Evolutionary conservation across 2,329 filamentous ascomycete genomes (phyloP).

Genomic region (Volutella citrinella): DNA sequence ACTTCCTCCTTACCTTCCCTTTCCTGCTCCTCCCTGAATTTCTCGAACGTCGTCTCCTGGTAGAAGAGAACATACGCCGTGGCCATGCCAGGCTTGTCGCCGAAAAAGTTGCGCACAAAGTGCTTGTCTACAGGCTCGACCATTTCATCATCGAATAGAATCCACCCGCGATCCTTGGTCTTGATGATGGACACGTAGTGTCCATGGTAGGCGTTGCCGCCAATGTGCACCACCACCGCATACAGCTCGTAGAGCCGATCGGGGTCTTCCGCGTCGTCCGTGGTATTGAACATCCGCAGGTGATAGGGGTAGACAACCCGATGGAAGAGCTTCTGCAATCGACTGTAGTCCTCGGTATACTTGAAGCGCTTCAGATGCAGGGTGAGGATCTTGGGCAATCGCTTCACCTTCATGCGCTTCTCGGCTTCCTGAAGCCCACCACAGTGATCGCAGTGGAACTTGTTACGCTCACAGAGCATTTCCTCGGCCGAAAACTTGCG

Average conservation of each 20-base stretch:
- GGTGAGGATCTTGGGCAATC: slow-evolving; percentile 84
- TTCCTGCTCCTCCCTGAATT: slow-evolving; percentile 74
- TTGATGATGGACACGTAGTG: slow-evolving; percentile 99
- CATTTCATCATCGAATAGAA: slow-evolving; percentile 97
- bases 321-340: slow-evolving; percentile 94
- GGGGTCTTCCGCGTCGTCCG: slow-evolving; percentile 88
- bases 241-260: slow-evolving; percentile 96
- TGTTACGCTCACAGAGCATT: slow-evolving; percentile 97
- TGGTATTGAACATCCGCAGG: slow-evolving; percentile 94
- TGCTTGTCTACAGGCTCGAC: slow-evolving; percentile 96
- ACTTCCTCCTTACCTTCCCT: slow-evolving; percentile 69
- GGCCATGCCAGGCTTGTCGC: slow-evolving; percentile 84
- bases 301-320: slow-evolving; percentile 97
- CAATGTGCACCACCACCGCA: slow-evolving; percentile 95
- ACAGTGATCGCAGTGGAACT: slow-evolving; percentile 97
- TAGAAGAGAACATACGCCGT: slow-evolving; percentile 98
- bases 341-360: slow-evolving; percentile 92
- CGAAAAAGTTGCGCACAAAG: slow-evolving; percentile 96
- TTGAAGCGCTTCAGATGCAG: slow-evolving; percentile 97
- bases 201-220: slow-evolving; percentile 92
- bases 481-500: slow-evolving; percentile 97
- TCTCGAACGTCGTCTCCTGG: slow-evolving; percentile 77
- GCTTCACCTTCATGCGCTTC: slow-evolving; percentile 99
- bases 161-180: slow-evolving; percentile 91
- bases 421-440: slow-evolving; percentile 96